A percentile compares a stretch with the other conserved stretches of the same genome.
phyloP scores from a whole-genome alignment of 2,329 filamentous ascomycete genomes.

The Cladobotryum mycophilum region DNA sequence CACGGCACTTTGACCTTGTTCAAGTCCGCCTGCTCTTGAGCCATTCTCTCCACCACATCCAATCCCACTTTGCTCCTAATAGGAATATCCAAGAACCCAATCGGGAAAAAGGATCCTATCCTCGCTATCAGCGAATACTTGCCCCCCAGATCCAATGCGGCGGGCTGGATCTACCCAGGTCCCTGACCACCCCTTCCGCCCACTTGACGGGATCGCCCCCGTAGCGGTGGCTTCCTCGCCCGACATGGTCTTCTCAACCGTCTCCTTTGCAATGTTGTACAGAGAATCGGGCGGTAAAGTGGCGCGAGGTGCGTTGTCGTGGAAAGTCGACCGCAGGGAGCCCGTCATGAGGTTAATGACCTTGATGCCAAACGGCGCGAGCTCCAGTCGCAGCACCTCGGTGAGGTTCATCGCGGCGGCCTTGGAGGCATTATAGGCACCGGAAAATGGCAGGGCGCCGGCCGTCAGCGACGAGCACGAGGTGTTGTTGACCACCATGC shows the following conservation, averaged over 20 bases:
- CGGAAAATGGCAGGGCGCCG: slow-evolving; percentile 13
- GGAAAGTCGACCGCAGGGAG: slow-evolving; percentile 9
- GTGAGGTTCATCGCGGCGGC: slow-evolving; percentile 18
- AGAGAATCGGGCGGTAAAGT: slow-evolving; percentile 2
- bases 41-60: not conserved
- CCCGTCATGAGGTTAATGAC: slow-evolving; percentile 18
- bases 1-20: not conserved
- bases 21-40: not conserved
- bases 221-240: slow-evolving; percentile 2
- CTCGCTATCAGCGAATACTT: not conserved
- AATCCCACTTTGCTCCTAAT: not conserved
- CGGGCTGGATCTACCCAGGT: not conserved
- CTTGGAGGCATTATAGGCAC: slow-evolving; percentile 21
- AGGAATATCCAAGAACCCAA: not conserved
- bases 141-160: slow-evolving; percentile 3
- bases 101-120: slow-evolving; percentile 1
- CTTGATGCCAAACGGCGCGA: slow-evolving; percentile 20
- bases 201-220: slow-evolving; percentile 1
- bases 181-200: slow-evolving; percentile 4
- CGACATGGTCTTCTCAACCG: slow-evolving; percentile 8
- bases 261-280: slow-evolving; percentile 5
- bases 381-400: slow-evolving; percentile 22
- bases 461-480: slow-evolving; percentile 10
- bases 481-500: slow-evolving; percentile 18
- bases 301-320: slow-evolving; percentile 2